Evolutionary conservation across 2,329 filamentous ascomycete species (phyloP), one percentile per base, ranked within the genome.

Genomic region (Ceratocystis alfenasii): DNA sequence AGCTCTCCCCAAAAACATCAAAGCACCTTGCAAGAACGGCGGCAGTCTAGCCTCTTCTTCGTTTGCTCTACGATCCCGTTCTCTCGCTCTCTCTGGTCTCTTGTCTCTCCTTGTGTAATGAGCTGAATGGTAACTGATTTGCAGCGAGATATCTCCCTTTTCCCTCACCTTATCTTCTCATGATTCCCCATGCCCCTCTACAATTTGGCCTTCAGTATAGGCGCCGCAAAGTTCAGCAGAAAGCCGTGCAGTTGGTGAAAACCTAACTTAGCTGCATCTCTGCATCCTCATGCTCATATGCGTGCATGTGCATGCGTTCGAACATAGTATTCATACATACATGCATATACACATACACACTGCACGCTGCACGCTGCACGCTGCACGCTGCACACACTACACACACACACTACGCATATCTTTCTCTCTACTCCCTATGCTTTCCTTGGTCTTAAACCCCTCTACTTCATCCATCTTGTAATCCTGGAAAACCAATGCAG

Each of bases 91-190:
- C 22, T 57, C 4, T 6, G 25, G 10, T 30, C 6, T 28, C 22
- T 20, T 55, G 50, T 57, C 53, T 57, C 15, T 28, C 25, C 53
- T 33, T 57, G 17, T 57, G 20, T 57, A 57, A 57, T 57, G 53
- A 33, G 53, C 53, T 57, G 53, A 33, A 30, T 15, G 22, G 22
- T 22, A 15, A 5, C 10, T 57, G 53, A 30, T 30, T 28, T 57
- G 12, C 53, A 30, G 53, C 53, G 2, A n/a, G 30, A n/a, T 22
- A 2, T 36, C 30, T n/a, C 20, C 28, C 36, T 41, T 41, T 41
- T 41, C 10, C 36, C 36, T 41, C 36, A 3, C 36, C 2, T 12
- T 41, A 41, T 41, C 8, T 41, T 41, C 36, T 41, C 36, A 41
- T 41, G 10, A 41, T 3, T 41, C 10, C 10, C 36, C 36, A 12